Evolutionary conservation across 345 rosid genomes (phyloP), one percentile per base, ranked within the genome.

Genomic region (Gossypium thurberi): DNA sequence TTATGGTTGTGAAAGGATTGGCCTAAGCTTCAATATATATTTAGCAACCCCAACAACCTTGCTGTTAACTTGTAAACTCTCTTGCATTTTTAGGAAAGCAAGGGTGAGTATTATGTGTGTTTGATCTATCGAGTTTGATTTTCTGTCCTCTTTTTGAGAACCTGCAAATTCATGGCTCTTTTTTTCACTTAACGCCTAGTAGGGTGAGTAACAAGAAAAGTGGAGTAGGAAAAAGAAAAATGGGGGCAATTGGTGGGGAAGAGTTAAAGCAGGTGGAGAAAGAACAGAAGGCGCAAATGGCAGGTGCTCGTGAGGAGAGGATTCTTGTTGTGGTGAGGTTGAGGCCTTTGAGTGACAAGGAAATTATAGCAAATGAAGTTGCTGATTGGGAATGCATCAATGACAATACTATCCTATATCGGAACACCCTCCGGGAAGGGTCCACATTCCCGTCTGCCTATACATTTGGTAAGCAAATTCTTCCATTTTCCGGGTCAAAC

Each of bases 361-460:
- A 95, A 86, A 81, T 85, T 76, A 68, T 70, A 37, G 90, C 82
- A 56, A 83, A 78, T 79, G 99, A 95, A 86, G 88, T 80, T 70
- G 90, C 93, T 0, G 99, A 95, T 67, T 95, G 99, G 99, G 99
- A 95, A 78, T 95, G 99, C 85, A 88, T 95, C 87, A 95, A 87
- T 70, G 89, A 88, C 52, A 84, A 87, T 57, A 85, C 98, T 23
- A 82, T 92, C 71, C 82, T 95, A 78, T 95, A 95, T 74, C 85
- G 97, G 73, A 95, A 95, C 84, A 91, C 91, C 40, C 90, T 95
- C 69, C 88, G 98, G 57, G 99, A 95, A 83, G 98, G 98, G 63
- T 95, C 93, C 33, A 86, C 95, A 6, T 95, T 88, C 83, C 99
- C 99, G 4, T 91, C 93, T 59, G 85, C 97, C 69, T 95, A 92